These are phyloP conservation scores for Anaeromyces robustus DNA, from an alignment of 192 early-diverging fungal genomes.

Conservation along the genomic window DNA sequence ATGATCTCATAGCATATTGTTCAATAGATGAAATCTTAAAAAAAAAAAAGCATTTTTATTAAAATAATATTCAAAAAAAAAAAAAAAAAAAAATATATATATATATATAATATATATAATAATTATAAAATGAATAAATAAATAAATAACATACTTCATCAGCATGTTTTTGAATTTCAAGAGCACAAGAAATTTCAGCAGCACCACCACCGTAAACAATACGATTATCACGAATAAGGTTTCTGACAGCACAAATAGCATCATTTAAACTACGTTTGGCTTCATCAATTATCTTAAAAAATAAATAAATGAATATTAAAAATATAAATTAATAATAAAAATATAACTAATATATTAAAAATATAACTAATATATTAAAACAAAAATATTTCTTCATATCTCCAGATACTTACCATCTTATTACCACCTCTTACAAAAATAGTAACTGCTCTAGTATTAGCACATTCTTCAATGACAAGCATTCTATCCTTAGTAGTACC, in stretches of 20 bases:
- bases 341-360: too few species aligned
- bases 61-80: conserved; percentile 1
- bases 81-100: too few species aligned
- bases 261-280: conserved; percentile 95
- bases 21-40: conserved; percentile 78
- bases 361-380: too few species aligned
- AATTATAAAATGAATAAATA: too few species aligned
- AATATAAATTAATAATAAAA: too few species aligned
- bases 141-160: conserved; percentile 40
- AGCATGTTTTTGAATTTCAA: conserved; percentile 81
- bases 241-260: conserved; percentile 97
- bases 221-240: conserved; percentile 89
- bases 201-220: conserved; percentile 99
- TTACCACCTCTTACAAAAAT: conserved; percentile 95
- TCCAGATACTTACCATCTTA: conserved; percentile 73
- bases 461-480: conserved; percentile 98
- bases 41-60: too few species aligned
- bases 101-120: too few species aligned
- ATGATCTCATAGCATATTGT: conserved; percentile 99
- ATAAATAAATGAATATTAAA: neutral
- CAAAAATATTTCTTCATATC: neutral
- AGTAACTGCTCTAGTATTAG: conserved; percentile 95
- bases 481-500: conserved; percentile 98
- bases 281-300: conserved; percentile 79
- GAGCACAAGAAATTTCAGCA: conserved; percentile 89